phyloP scores from a whole-genome alignment of 148 eudicot genomes.

The Rhododendron henanense region DNA sequence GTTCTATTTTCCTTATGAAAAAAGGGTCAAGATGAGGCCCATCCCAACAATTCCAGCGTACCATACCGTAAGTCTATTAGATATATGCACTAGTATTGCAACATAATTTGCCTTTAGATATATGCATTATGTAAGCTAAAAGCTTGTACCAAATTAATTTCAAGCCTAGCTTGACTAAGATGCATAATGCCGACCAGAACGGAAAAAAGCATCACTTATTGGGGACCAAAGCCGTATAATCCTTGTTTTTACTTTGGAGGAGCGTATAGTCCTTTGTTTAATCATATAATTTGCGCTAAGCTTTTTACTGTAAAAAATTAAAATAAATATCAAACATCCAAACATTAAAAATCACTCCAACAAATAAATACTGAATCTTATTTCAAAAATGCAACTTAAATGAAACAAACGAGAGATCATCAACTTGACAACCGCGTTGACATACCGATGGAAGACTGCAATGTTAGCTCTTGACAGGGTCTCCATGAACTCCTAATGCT shows the following conservation, averaged over 20 bases:
- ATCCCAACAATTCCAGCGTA: not conserved
- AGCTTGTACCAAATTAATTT: not conserved
- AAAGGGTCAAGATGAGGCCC: not conserved
- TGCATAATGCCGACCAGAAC: not conserved
- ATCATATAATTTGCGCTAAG: not conserved
- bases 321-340: not conserved
- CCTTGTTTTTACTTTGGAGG: too few relatives aligned
- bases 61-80: too few relatives aligned
- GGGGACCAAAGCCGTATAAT: not conserved
- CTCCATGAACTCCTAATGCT: not conserved
- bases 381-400: not conserved
- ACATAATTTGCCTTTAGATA: not conserved
- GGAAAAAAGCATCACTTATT: too few relatives aligned
- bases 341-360: not conserved
- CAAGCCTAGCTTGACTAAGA: not conserved
- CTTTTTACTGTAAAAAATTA: not conserved
- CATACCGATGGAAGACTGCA: not conserved
- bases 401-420: not conserved
- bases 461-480: not conserved
- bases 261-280: not conserved
- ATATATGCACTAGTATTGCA: too few relatives aligned
- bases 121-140: not conserved
- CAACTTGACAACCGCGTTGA: not conserved
- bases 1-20: not conserved
- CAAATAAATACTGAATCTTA: not conserved